These are phyloP conservation scores for Orobanche coerulescens DNA, from an alignment of 257 asterid species.

Conservation along the genomic window DNA sequence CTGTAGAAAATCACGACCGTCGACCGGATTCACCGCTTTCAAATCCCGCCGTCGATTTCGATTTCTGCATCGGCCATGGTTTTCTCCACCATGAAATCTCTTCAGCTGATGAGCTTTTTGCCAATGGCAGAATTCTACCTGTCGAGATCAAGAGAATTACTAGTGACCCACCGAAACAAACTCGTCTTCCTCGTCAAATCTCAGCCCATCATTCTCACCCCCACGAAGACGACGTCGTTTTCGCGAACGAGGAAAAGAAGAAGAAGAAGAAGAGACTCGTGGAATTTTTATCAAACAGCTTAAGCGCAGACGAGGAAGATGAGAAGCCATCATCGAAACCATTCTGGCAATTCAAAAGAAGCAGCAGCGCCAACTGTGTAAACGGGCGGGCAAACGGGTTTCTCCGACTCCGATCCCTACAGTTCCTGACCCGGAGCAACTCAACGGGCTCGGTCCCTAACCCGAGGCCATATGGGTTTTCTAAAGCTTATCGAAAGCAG, in stretches of 20 bases:
- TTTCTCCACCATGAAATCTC: conserved; percentile 30
- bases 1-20: conserved; percentile 22
- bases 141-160: conserved; percentile 34
- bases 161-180: not conserved
- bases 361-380: conserved; percentile 55
- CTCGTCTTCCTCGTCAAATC: not conserved
- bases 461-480: conserved; percentile 29
- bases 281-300: conserved; percentile 45
- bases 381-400: conserved; percentile 29
- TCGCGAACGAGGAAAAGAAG: conserved; percentile 10
- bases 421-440: conserved; percentile 58
- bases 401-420: conserved; percentile 48
- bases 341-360: conserved; percentile 74
- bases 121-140: conserved; percentile 79
- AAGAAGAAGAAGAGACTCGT: conserved; percentile 52
- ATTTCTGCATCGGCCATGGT: conserved; percentile 36
- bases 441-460: conserved; percentile 81
- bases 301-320: conserved; percentile 31
- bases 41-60: conserved; percentile 29
- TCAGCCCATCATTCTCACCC: too few species aligned
- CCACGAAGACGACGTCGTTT: not conserved
- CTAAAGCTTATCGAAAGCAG: conserved; percentile 41
- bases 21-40: not conserved
- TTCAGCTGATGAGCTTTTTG: conserved; percentile 76
- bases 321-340: conserved; percentile 29